These are phyloP conservation scores for Endoconidiophora laricicola DNA, from an alignment of 2,329 filamentous ascomycete species.

Conservation along the genomic window DNA sequence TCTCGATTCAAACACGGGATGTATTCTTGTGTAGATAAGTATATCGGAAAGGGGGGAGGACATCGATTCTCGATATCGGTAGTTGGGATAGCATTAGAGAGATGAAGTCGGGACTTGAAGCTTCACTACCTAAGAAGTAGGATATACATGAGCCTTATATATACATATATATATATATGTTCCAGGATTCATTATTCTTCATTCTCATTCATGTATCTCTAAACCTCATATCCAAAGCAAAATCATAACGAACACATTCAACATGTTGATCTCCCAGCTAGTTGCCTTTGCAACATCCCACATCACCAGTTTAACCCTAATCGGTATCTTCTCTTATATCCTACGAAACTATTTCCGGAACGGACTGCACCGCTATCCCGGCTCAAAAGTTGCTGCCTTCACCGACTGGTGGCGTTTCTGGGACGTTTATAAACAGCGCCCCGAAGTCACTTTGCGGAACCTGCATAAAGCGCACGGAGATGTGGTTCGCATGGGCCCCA, in stretches of 20 bases:
- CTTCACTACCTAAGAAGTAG: too few species aligned
- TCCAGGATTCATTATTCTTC: too few species aligned
- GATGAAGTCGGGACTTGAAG: too few species aligned
- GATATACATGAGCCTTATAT: too few species aligned
- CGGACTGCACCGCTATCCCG: conserved; percentile 55
- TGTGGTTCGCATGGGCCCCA: conserved; percentile 60
- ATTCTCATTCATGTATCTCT: too few species aligned
- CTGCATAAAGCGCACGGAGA: conserved; percentile 58
- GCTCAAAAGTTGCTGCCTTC: conserved; percentile 48
- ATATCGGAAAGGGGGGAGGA: background rate
- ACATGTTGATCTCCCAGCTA: conserved; percentile 3
- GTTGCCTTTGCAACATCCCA: conserved; percentile 14
- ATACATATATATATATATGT: too few species aligned
- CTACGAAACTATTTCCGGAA: conserved; percentile 23
- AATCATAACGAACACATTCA: background rate
- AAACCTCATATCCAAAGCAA: too few species aligned
- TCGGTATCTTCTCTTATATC: too few species aligned
- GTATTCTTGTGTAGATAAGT: too few species aligned
- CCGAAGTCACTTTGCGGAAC: conserved; percentile 49
- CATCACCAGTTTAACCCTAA: too few species aligned
- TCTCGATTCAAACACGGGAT: too few species aligned
- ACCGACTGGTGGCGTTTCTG: conserved; percentile 56
- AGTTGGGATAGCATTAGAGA: background rate
- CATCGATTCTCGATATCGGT: background rate
- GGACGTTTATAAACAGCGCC: conserved; percentile 46